A percentile compares a stretch with the other conserved stretches of the same genome.
phyloP scores from a whole-genome alignment of 331 rosid genomes.

The Cydonia oblonga region DNA sequence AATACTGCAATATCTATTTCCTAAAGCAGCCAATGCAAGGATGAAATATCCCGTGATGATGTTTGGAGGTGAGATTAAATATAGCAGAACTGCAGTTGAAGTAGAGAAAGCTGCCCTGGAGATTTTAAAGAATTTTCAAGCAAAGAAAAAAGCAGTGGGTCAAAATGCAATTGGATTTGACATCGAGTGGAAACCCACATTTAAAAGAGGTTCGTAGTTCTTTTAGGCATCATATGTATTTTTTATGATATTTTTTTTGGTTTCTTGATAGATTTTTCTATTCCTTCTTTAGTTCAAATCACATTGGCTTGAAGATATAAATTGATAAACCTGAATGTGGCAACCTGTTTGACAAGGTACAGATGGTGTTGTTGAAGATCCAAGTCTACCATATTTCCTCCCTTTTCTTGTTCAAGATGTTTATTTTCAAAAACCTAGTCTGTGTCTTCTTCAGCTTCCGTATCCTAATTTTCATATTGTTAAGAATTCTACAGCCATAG shows the following conservation, averaged over 20 bases:
- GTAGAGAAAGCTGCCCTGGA: constrained; percentile 50
- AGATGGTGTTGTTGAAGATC: neutral
- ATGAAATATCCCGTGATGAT: constrained; percentile 52
- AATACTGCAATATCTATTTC: neutral
- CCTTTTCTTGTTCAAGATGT: neutral
- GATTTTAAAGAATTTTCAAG: constrained; percentile 21
- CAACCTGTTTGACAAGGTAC: neutral
- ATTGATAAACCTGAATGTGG: neutral
- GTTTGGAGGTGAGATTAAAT: constrained; percentile 51
- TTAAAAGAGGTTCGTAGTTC: constrained; percentile 42
- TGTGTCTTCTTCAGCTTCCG: neutral
- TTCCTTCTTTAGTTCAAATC: neutral
- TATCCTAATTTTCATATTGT: neutral
- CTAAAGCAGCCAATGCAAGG: constrained; percentile 22
- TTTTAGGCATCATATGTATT: neutral
- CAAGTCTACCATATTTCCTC: neutral
- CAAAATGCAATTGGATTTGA: constrained; percentile 59
- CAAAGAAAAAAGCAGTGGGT: constrained; percentile 26
- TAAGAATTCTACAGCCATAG: neutral
- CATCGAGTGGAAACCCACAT: constrained; percentile 77
- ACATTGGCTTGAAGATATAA: neutral
- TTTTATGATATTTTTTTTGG: neutral
- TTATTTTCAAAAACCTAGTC: neutral
- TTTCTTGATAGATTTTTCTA: neutral
- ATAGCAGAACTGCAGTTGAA: constrained; percentile 50